Base-by-base conservation (phyloP, 2,329 filamentous ascomycete species). In the Fonsecaea pedrosoi region DNA sequence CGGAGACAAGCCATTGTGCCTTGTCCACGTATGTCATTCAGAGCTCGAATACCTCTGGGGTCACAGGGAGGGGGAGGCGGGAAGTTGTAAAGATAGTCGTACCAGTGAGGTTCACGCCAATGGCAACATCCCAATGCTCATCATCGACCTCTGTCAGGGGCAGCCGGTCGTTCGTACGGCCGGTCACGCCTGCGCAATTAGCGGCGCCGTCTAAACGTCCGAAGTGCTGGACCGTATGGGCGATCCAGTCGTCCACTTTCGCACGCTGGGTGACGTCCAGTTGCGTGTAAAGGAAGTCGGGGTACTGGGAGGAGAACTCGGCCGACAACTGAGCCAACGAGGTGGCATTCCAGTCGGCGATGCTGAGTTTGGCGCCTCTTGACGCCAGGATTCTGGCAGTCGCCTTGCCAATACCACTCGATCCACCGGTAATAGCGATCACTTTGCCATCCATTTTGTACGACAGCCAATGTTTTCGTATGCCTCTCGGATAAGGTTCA, bases 51-150 rank as follows among this genome's bases (percentile, higher is more conserved):
- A 18, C 5, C 2, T 30, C 18, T 12, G 30, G 6, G 6, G 30
- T 32, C 30, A 32, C 30, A 32, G 30, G 30, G 30, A 32, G 30
- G 30, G 4, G 30, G 30, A 3, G 30, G 6, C 0, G 30, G 30
- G 6, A 6, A 4, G 30, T 32, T 32, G 6, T 32, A 5, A 32
- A 32, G 30, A 32, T 32, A 4, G 30, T 32, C 30, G 38, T 56
- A 56, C 54, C 54, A 9, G 54, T 56, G 8, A 56, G 32, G 34
- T 56, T 56, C 30, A 56, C 34, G 12, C 25, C 54, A 34, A 56
- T 35, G 15, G 32, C 32, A 10, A 12, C 34, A 12, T 56, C 25
- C 54, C 54, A 56, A 13, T 56, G 25, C 4, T 35, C 32, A 18
- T 56, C 54, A 30, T 34, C 54, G 10, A 35, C 12, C n/a, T 56